These are phyloP conservation scores for Coleophoma eucalyptorum DNA, from an alignment of 2,329 filamentous ascomycete genomes.

Conservation along the genomic window DNA sequence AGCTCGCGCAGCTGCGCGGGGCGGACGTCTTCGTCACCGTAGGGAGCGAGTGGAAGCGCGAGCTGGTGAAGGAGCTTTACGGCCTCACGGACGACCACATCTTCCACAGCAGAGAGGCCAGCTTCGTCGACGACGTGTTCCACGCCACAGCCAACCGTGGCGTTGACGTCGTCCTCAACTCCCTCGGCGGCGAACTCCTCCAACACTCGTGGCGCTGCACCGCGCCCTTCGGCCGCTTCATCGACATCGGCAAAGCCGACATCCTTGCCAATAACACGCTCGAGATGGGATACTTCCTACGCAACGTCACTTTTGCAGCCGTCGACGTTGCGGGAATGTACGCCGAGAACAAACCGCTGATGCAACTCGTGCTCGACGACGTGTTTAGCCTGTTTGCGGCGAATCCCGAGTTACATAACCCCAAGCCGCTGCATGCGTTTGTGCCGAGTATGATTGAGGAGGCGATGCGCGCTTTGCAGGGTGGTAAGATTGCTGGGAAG, in stretches of 20 bases:
- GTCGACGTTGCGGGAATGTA: conserved; percentile 28
- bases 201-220: conserved; percentile 26
- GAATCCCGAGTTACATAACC: conserved; percentile 10
- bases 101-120: conserved; percentile 2
- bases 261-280: conserved; percentile 20
- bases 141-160: conserved; percentile 13
- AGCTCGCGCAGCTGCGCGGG: conserved; percentile 19
- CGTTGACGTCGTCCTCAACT: conserved; percentile 22
- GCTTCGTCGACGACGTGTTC: conserved; percentile 18
- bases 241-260: conserved; percentile 33
- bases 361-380: conserved; percentile 8
- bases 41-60: conserved; percentile 5
- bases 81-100: conserved; percentile 4
- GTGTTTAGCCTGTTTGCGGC: background rate
- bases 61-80: conserved; percentile 10
- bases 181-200: conserved; percentile 16
- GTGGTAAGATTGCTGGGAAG: conserved; percentile 1
- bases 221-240: conserved; percentile 29
- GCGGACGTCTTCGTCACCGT: conserved; percentile 23
- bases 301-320: conserved; percentile 33
- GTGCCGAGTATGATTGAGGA: conserved; percentile 29
- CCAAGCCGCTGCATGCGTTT: conserved; percentile 19
- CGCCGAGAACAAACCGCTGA: conserved; percentile 4
- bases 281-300: conserved; percentile 25
- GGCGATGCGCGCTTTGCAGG: conserved; percentile 1